Base-by-base conservation (phyloP, 805 yeast genomes). In the Candida golubevii region DNA sequence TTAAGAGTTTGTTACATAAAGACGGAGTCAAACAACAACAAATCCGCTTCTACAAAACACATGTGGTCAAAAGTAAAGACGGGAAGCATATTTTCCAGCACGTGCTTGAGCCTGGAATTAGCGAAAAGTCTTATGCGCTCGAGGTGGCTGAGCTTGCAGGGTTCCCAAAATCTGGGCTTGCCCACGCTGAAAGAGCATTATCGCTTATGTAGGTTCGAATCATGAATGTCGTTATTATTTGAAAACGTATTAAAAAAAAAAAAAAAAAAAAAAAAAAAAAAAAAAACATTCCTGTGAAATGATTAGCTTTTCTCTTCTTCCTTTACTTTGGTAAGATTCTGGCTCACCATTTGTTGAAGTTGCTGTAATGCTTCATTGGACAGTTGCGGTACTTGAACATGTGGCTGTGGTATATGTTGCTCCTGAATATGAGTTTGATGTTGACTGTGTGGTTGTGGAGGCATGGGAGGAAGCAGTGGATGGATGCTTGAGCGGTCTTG, bases 101-200 rank as follows among this genome's bases (percentile, higher is more conserved):
- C 61, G 65, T 67, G 35, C 64, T 88, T 30, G 67, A 63, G 40
- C 73, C 73, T 0, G 96, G 96, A 0, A 75, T 88, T n/a, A 79
- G 88, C 55, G 71, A 72, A 8, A 75, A 81, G 48, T 85, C 95
- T 0, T 85, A 83, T 59, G 96, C 95, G 1, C 61, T 87, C 10
- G 80, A 78, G 42, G 84, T 87, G 9, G 96, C 96, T 0, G 72
- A 75, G 54, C 63, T 81, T 56, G 95, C 96, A 0, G 95, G 95
- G 0, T 83, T 87, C 50, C 96, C 96, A 0, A 50, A 50, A 7
- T 59, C 62, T 3, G 88, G 88, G 1, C 54, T 88, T 13, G 48
- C 62, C 1, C 63, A 71, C 33, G 95, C 95, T 1, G 51, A 56
- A 29, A 50, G 59, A 13, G 69, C 70, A 13, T 61, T 48, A 27